Evolutionary conservation across 2,329 filamentous ascomycete genomes (phyloP).

Genomic region (Sclerotinia trifoliorum): DNA sequence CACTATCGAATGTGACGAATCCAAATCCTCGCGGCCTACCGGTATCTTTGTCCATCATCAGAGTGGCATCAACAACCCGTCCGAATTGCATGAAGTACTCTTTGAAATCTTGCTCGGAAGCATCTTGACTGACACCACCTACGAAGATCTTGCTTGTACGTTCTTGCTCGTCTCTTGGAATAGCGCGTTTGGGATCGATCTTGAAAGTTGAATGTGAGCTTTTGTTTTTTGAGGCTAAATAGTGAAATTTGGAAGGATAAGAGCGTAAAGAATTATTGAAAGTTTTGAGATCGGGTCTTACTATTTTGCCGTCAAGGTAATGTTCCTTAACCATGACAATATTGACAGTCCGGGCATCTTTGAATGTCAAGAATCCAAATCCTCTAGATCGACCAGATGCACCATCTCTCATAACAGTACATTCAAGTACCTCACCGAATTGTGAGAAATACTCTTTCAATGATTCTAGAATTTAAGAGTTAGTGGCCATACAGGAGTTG

Average conservation of each 20-base stretch:
- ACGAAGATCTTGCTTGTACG: conserved; percentile 99
- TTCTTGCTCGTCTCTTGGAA: conserved; percentile 95
- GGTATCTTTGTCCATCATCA: conserved; percentile 99
- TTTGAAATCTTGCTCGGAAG: conserved; percentile 92
- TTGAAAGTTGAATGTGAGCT: conserved; percentile 30
- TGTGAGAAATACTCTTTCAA: conserved; percentile 96
- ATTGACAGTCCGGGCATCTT: conserved; percentile 95
- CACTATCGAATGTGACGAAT: conserved; percentile 97
- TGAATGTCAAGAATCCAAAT: conserved; percentile 97
- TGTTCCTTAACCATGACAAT: conserved; percentile 99
- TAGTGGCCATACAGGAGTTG: conserved; percentile 12
- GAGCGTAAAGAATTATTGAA: conserved; percentile 24
- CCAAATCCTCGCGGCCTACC: conserved; percentile 95
- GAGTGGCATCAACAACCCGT: conserved; percentile 90
- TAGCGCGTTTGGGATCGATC: conserved; percentile 98
- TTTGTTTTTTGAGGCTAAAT: conserved; percentile 31
- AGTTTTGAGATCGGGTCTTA: conserved; percentile 51
- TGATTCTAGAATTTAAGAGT: conserved; percentile 63
- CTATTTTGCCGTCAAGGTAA: conserved; percentile 96
- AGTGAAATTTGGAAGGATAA: conserved; percentile 30
- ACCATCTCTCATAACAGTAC: conserved; percentile 98
- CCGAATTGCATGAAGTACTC: conserved; percentile 97
- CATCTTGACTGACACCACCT: conserved; percentile 94
- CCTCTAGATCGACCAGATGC: conserved; percentile 90
- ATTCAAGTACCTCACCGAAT: conserved; percentile 95